These are phyloP conservation scores for Lentinula aciculospora DNA, from an alignment of 768 basidiomycete species.

Conservation along the genomic window DNA sequence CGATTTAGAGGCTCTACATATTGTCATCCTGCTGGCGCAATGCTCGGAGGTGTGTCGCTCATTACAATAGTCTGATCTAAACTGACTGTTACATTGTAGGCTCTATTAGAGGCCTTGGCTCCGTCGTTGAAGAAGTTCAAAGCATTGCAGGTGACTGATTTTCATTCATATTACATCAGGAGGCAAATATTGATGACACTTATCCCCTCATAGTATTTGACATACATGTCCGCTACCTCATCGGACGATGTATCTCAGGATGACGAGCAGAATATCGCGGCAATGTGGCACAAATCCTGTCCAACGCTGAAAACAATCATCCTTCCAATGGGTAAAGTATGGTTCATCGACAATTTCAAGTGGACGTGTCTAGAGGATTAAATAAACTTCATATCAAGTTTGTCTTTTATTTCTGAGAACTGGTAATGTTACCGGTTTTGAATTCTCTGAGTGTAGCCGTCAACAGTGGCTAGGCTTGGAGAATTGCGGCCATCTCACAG, in stretches of 20 bases:
- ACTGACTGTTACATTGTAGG: slow-evolving; percentile 21
- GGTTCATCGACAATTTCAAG: slow-evolving; percentile 32
- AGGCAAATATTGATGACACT: background rate
- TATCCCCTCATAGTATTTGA: slow-evolving; percentile 38
- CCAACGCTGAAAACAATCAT: slow-evolving; percentile 61
- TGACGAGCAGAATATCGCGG: slow-evolving; percentile 48
- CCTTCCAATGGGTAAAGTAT: slow-evolving; percentile 55
- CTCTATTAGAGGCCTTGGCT: slow-evolving; percentile 34
- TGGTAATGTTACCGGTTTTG: background rate
- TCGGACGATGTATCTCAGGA: slow-evolving; percentile 16
- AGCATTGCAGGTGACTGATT: slow-evolving; percentile 23
- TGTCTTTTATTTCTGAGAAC: no score
- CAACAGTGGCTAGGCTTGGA: no score
- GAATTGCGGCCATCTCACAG: no score
- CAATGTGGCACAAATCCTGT: slow-evolving; percentile 50
- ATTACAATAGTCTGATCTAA: slow-evolving; percentile 6
- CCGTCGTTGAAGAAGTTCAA: slow-evolving; percentile 37
- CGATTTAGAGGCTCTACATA: slow-evolving; percentile 51
- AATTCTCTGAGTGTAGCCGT: slow-evolving; percentile 5
- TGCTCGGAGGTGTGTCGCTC: slow-evolving; percentile 31
- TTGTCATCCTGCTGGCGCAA: slow-evolving; percentile 49
- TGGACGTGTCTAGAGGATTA: slow-evolving; percentile 5
- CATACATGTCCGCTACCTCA: slow-evolving; percentile 47
- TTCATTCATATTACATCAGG: background rate
- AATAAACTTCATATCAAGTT: no score